phyloP scores from a whole-genome alignment of 2,329 filamentous ascomycete species.

The Cladosporium colombiae region DNA sequence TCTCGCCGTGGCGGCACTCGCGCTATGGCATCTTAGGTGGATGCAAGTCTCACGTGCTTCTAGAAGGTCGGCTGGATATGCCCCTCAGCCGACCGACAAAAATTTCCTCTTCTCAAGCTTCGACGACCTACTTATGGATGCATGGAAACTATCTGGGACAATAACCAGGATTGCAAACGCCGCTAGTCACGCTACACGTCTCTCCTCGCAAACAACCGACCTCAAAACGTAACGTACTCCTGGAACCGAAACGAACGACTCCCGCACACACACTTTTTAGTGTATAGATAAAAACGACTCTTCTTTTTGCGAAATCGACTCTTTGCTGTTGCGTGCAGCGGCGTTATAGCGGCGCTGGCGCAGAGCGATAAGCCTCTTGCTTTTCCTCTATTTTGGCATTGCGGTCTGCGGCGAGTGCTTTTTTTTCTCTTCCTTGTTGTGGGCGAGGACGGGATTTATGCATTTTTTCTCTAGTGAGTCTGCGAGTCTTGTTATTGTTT shows the following conservation, averaged over 20 bases:
- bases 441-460: slow-evolving; percentile 14
- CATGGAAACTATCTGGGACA: slow-evolving; percentile 14
- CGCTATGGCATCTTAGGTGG: slow-evolving; percentile 49
- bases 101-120: slow-evolving; percentile 14
- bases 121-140: slow-evolving; percentile 18
- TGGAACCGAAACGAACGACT: slow-evolving; percentile 7
- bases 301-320: slow-evolving; percentile 7
- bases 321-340: slow-evolving; percentile 10
- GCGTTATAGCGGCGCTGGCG: slow-evolving; percentile 16
- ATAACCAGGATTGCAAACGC: background rate
- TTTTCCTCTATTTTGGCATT: slow-evolving; percentile 16
- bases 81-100: slow-evolving; percentile 5
- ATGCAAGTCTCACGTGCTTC: background rate
- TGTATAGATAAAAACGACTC: slow-evolving; percentile 20
- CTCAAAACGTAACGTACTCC: background rate
- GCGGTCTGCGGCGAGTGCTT: slow-evolving; percentile 15
- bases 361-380: slow-evolving; percentile 1
- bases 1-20: slow-evolving; percentile 45
- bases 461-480: slow-evolving; percentile 18
- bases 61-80: slow-evolving; percentile 10
- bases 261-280: slow-evolving; percentile 5
- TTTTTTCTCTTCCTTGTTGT: slow-evolving; percentile 4
- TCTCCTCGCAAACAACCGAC: slow-evolving; percentile 4
- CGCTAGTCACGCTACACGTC: slow-evolving; percentile 10
- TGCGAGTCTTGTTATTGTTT: slow-evolving; percentile 19